Conservation (phyloP, 805 yeast genomes). For the Starmerella bombi region DNA sequence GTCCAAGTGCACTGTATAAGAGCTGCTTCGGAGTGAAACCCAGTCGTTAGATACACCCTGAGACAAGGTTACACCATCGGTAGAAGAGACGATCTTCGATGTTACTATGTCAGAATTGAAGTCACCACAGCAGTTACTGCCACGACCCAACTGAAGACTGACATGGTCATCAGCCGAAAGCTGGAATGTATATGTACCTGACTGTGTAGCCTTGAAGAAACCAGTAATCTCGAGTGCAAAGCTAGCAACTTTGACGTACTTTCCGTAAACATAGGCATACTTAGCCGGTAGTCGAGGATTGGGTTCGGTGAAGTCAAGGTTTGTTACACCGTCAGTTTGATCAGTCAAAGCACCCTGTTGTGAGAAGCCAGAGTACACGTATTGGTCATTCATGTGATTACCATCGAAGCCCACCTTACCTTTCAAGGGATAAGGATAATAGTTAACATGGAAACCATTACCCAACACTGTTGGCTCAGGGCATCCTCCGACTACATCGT, state of each 20-base stretch:
- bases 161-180: background rate
- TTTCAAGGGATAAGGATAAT: background rate
- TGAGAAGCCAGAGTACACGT: background rate
- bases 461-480: background rate
- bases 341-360: background rate
- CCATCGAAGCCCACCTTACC: background rate
- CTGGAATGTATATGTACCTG: background rate
- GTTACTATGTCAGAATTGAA: constrained; percentile 1
- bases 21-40: no score
- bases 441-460: background rate
- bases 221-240: background rate
- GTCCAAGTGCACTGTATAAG: background rate
- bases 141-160: constrained; percentile 5
- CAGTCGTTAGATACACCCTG: no score
- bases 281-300: background rate
- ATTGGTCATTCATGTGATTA: background rate
- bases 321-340: constrained; percentile 1
- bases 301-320: background rate
- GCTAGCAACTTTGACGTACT: no score
- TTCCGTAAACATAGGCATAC: constrained; percentile 1
- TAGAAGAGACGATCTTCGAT: background rate
- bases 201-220: background rate
- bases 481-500: background rate
- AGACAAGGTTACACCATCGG: background rate
- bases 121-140: constrained; percentile 5